phyloP scores from a whole-genome alignment of 352 stramenopile species.

The Pythium angustatum region DNA sequence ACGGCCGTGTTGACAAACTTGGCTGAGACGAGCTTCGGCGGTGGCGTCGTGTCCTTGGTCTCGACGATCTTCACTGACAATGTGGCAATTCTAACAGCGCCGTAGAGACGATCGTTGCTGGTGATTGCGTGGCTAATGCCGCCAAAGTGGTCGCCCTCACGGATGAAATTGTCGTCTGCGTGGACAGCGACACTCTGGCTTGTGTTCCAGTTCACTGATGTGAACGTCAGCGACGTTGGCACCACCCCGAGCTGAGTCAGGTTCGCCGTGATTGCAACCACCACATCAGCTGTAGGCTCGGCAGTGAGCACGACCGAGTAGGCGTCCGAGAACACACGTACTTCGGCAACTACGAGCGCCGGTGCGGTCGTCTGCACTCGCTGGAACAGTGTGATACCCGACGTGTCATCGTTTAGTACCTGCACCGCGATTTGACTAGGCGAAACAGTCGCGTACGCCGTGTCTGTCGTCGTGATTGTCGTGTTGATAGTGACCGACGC shows the following conservation, averaged over 20 bases:
- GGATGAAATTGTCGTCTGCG: conserved; percentile 49
- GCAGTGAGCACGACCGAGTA: conserved; percentile 54
- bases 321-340: conserved; percentile 39
- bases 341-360: conserved; percentile 50
- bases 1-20: conserved; percentile 58
- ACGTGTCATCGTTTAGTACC: conserved; percentile 56
- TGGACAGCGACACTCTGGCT: conserved; percentile 40
- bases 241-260: conserved; percentile 42
- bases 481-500: conserved; percentile 26
- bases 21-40: conserved; percentile 49
- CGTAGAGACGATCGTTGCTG: conserved; percentile 38
- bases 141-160: conserved; percentile 44
- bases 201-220: conserved; percentile 48
- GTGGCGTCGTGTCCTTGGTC: conserved; percentile 57
- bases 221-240: conserved; percentile 43
- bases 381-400: conserved; percentile 49
- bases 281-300: conserved; percentile 45
- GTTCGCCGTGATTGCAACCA: conserved; percentile 34
- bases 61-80: conserved; percentile 59
- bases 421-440: conserved; percentile 36
- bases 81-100: conserved; percentile 23
- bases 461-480: conserved; percentile 38
- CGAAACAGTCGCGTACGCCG: conserved; percentile 32
- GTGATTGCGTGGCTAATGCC: conserved; percentile 34
- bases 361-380: conserved; percentile 36